Evolutionary conservation across 2,329 filamentous ascomycete genomes (phyloP).

Genomic region (Cordyceps cicadae): DNA sequence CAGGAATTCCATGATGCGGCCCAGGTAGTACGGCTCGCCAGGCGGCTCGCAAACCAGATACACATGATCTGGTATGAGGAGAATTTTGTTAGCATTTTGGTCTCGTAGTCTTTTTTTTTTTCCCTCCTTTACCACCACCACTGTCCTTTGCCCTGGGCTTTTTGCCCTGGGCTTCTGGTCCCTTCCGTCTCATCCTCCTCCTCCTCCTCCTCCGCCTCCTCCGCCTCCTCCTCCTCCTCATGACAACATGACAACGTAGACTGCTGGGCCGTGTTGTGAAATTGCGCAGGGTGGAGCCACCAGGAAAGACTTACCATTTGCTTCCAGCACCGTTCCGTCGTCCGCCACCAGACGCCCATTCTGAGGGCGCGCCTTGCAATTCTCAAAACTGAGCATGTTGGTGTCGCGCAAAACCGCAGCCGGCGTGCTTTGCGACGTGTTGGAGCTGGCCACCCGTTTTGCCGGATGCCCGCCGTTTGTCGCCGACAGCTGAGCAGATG

Average conservation of each 20-base stretch:
- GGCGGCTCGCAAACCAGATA: conserved; percentile 97
- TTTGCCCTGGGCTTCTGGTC: neutral
- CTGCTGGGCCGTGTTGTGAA: conserved; percentile 6
- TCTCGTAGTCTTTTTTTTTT: too few species aligned
- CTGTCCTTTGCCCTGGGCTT: too few species aligned
- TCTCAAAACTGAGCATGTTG: conserved; percentile 85
- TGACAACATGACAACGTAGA: neutral
- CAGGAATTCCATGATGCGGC: conserved; percentile 96
- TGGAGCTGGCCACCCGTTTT: conserved; percentile 18
- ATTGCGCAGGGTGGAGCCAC: conserved; percentile 15
- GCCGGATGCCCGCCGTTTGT: neutral
- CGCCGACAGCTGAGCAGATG: conserved; percentile 10
- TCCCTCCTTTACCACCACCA: too few species aligned
- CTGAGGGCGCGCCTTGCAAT: conserved; percentile 58
- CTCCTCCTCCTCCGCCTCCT: too few species aligned
- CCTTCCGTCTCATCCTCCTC: too few species aligned
- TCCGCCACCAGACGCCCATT: conserved; percentile 78
- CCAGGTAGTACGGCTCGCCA: conserved; percentile 95
- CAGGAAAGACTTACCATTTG: conserved; percentile 61
- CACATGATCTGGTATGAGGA: conserved; percentile 53
- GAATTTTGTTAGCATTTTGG: neutral
- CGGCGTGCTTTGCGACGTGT: conserved; percentile 30
- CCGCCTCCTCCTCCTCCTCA: too few species aligned
- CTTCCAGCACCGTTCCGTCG: conserved; percentile 73
- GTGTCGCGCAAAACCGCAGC: conserved; percentile 49